Evolutionary conservation across 805 yeast species (phyloP), one percentile per base, ranked within the genome.

Genomic region (Saturnispora quitensis): DNA sequence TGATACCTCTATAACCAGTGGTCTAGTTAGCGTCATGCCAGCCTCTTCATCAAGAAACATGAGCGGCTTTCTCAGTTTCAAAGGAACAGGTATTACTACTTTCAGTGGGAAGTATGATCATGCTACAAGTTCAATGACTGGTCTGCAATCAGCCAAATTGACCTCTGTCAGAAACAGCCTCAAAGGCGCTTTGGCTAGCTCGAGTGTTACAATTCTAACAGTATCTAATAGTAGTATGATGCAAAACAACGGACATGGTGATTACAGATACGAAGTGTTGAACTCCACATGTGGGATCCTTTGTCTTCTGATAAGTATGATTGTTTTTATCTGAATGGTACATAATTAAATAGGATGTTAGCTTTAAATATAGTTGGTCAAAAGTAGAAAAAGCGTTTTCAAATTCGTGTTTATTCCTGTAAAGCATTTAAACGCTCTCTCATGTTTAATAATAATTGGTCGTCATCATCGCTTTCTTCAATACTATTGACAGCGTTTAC

Each of bases 371-470:
- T 24, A 36, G 22, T n/a, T 18, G 20, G 12, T 1, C 4, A 1
- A 17, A 17, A 17, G 20, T 15, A 9, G 18, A n/a, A n/a, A 8
- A 36, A 25, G 28, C 9, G 22, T 36, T 36, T 7, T n/a, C 10
- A 18, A 28, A 36, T 38, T n/a, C 6, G 7, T 7, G 24, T 22
- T 52, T 48, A 80, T 50, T 75, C 77, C 63, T 91, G 97, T 54
- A 91, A 69, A 0, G 97, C 97, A 60, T 75, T 82, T 45, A 91
- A 73, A 53, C 98, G 73, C 63, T 90, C 91, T 59, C 96, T 77
- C 97, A 93, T 91, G 58, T 84, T 89, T 57, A 80, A 80, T 50
- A 91, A 71, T 61, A 87, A 80, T 54, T 79, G 84, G 56, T 82
- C 85, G 54, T 89, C 91, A 40, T 84, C 90, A 18, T 76, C 86